Evolutionary conservation across 2,329 filamentous ascomycete genomes (phyloP).

Genomic region (Mariannaea elegans): DNA sequence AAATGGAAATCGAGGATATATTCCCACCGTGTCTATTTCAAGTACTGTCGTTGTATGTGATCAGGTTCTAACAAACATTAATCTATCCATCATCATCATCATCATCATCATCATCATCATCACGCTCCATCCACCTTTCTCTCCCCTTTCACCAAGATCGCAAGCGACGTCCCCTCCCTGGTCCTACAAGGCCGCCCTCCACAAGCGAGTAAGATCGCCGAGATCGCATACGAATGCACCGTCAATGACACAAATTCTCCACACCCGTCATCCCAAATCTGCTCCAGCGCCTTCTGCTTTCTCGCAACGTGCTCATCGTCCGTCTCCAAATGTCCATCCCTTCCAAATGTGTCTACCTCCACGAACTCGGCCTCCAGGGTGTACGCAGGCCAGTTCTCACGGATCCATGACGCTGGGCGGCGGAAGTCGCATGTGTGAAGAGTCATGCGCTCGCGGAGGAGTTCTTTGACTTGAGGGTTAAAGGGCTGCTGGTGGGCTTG

Average conservation of each 20-base stretch:
- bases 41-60: no score
- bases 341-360: slow-evolving; percentile 65
- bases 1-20: no score
- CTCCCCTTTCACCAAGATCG: slow-evolving; percentile 61
- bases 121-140: slow-evolving; percentile 12
- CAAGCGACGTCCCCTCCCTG: slow-evolving; percentile 62
- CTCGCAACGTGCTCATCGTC: slow-evolving; percentile 54
- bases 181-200: slow-evolving; percentile 55
- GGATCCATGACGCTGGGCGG: slow-evolving; percentile 57
- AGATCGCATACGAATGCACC: slow-evolving; percentile 59
- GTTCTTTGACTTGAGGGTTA: slow-evolving; percentile 64
- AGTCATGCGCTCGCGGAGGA: slow-evolving; percentile 66
- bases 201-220: slow-evolving; percentile 52
- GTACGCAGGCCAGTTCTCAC: slow-evolving; percentile 58
- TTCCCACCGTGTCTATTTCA: no score
- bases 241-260: slow-evolving; percentile 58
- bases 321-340: slow-evolving; percentile 57
- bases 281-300: slow-evolving; percentile 54
- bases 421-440: slow-evolving; percentile 70
- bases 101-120: neutral
- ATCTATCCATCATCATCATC: no score
- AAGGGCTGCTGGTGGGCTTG: slow-evolving; percentile 50
- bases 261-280: slow-evolving; percentile 52
- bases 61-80: no score
- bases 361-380: slow-evolving; percentile 62